These are phyloP conservation scores for Hyphochytrium catenoides DNA, from an alignment of 352 stramenopile species.

Conservation along the genomic window DNA sequence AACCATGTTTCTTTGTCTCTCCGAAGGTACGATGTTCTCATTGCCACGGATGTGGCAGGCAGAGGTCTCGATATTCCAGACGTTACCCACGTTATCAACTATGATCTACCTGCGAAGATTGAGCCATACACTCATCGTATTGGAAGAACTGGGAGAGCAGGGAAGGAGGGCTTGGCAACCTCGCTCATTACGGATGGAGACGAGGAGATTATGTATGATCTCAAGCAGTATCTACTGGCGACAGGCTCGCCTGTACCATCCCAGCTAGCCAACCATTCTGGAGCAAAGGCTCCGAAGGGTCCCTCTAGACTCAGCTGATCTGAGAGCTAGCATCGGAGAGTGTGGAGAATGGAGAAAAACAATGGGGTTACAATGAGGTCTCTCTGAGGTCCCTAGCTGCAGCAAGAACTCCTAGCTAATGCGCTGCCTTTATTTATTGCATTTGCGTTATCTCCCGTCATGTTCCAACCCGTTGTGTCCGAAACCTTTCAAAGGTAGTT, in stretches of 20 bases:
- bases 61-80: constrained; percentile 95
- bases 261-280: constrained; percentile 75
- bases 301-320: too few species aligned
- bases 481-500: too few species aligned
- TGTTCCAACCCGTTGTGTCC: too few species aligned
- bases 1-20: too few species aligned
- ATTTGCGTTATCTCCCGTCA: too few species aligned
- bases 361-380: too few species aligned
- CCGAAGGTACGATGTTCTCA: constrained; percentile 63
- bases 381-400: too few species aligned
- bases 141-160: constrained; percentile 87
- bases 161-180: constrained; percentile 87
- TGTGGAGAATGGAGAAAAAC: too few species aligned
- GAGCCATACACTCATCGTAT: constrained; percentile 97
- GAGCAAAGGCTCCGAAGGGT: constrained; percentile 69
- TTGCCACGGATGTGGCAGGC: constrained; percentile 79
- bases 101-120: constrained; percentile 91
- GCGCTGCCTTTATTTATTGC: too few species aligned
- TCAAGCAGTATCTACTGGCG: constrained; percentile 87
- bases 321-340: too few species aligned
- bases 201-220: constrained; percentile 85
- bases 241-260: constrained; percentile 79
- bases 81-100: constrained; percentile 97
- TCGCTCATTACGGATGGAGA: constrained; percentile 94
- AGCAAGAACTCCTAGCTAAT: too few species aligned